A percentile compares a stretch with the other conserved stretches of the same genome.
phyloP scores from a whole-genome alignment of 2,329 filamentous ascomycete species.

The Alternaria angustiovoidea region DNA sequence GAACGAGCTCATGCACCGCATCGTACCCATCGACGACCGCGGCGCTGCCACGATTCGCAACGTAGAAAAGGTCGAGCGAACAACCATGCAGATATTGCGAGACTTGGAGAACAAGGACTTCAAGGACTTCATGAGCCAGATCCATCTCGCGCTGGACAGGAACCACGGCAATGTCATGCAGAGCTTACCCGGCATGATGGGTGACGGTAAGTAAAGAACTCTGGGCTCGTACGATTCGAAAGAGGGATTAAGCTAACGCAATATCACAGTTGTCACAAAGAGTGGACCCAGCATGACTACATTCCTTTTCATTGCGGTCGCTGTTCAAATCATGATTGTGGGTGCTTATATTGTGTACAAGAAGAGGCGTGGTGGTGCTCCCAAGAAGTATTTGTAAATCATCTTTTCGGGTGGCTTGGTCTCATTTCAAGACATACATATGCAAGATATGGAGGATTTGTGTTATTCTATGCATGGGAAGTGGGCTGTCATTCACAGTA shows the following conservation, averaged over 20 bases:
- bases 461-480: background rate
- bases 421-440: background rate
- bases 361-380: slow-evolving; percentile 73
- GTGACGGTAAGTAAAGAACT: slow-evolving; percentile 55
- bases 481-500: background rate
- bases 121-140: slow-evolving; percentile 60
- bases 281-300: slow-evolving; percentile 66
- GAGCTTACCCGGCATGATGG: slow-evolving; percentile 60
- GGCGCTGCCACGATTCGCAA: slow-evolving; percentile 54
- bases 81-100: slow-evolving; percentile 59
- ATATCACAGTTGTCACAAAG: slow-evolving; percentile 57
- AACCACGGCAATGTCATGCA: slow-evolving; percentile 63
- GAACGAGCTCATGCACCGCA: slow-evolving; percentile 57
- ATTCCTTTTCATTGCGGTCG: slow-evolving; percentile 75
- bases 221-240: background rate
- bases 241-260: slow-evolving; percentile 22
- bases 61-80: slow-evolving; percentile 62
- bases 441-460: background rate
- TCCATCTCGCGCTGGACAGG: slow-evolving; percentile 63
- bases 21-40: slow-evolving; percentile 44
- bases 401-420: background rate
- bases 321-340: slow-evolving; percentile 75
- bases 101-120: slow-evolving; percentile 67
- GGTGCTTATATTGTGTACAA: slow-evolving; percentile 80
- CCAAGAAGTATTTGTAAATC: slow-evolving; percentile 86